Base-by-base conservation (phyloP, 1,284 basidiomycete species). In the Ceratobasidium sp. region DNA sequence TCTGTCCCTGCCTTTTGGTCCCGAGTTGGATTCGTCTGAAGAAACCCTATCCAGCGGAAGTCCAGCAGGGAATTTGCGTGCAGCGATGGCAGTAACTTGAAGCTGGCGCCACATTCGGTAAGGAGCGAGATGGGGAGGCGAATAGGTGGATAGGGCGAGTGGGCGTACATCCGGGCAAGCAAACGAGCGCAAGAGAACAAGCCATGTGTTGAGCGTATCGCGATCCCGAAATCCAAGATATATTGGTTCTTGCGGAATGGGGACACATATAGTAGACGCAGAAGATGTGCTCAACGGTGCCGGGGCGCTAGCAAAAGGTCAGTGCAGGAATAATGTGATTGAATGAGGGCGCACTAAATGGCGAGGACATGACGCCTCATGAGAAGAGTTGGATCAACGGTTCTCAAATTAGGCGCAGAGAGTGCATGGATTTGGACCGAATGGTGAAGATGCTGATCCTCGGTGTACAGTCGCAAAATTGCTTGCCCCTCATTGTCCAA, bases 81-180 rank as follows among this genome's bases (percentile, higher is more conserved):
- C 92, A 83, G 92, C 90, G 45, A 90, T 85, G 67, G 93, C 86
- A 33, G 87, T 87, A 17, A 94, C 85, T 78, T 93, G 90, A 42
- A 94, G 88, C 81, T 93, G 91, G 71, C 93, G 87, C 92, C 93
- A 94, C 88, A 94, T 92, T 71, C 93, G 90, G 82, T 94, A 94
- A 23, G 91, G 88, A 5, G 92, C 92, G 53, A 91, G 33, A 26
- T 7, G 42, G 7, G 58, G 42, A 15, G 26, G 47, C 13, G 64
- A 45, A 20, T 37, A 42, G 17, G 17, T 51, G 20, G 42, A 31
- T 1, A 51, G 28, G n/a, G 26, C 28, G 33, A 28, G 35, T 5
- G 68, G 60, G 28, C 92, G 92, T 80, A 92, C 88, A 82, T 94
- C 93, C 0, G 93, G 90, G 69, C 88, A 86, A 5, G 93, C 90